Conservation (phyloP, 106 monocot genomes). For the Apostasia shenzhenica region DNA sequence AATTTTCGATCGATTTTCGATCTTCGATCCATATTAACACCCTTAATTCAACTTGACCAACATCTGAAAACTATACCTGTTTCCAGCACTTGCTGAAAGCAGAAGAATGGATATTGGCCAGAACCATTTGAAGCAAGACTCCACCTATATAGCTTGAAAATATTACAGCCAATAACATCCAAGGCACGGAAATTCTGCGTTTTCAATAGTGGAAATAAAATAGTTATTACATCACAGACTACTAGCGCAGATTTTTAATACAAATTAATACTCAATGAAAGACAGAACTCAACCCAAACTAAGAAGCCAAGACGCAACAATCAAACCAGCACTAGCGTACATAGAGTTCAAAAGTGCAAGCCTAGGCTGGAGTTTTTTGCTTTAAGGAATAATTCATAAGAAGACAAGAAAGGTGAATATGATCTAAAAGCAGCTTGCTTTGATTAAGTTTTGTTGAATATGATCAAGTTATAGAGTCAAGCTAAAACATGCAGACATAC, state of each 20-base stretch:
- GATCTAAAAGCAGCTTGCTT: too few species aligned
- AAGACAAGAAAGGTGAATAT: too few species aligned
- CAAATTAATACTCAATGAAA: not conserved
- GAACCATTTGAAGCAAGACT: conserved; percentile 77
- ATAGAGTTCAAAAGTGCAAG: conserved; percentile 9
- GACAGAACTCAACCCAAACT: conserved; percentile 57
- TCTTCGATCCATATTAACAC: too few species aligned
- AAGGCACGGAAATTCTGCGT: conserved; percentile 81
- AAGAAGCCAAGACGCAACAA: conserved; percentile 91
- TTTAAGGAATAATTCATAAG: too few species aligned
- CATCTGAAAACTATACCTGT: conserved; percentile 59
- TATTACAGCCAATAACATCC: conserved; percentile 73
- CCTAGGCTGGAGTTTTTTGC: too few species aligned
- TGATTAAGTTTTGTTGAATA: too few species aligned
- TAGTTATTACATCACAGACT: too few species aligned
- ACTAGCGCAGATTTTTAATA: too few species aligned
- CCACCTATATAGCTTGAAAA: conserved; percentile 57
- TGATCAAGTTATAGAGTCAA: too few species aligned
- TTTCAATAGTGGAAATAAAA: conserved; percentile 59
- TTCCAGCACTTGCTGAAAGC: conserved; percentile 74
- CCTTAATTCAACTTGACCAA: too few species aligned
- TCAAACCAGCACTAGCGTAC: conserved; percentile 85
- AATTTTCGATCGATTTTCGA: too few species aligned
- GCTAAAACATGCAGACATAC: too few species aligned
- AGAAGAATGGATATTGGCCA: conserved; percentile 47